Evolutionary conservation across 208 protist genomes (phyloP), one percentile per base, ranked within the genome.

Genomic region (Wallacemonas sp.): DNA sequence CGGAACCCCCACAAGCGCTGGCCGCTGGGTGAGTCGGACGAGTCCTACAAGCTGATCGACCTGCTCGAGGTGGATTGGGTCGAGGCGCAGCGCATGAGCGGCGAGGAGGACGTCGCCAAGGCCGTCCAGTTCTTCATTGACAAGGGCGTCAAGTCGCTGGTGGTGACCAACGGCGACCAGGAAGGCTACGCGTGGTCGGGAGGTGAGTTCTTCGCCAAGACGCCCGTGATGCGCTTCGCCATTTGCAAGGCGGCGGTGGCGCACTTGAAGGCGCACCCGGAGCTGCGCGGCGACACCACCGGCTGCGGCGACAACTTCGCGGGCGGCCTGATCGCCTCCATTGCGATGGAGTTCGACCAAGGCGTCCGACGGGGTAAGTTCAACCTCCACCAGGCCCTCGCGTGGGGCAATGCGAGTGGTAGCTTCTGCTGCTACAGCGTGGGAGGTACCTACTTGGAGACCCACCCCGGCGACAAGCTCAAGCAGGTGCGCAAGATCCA

Each of bases 1-100:
- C 33, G 22, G 11, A 52, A 68, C 54, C 71, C 63, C 14, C 28
- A 59, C 5, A 61, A 57, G 44, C 72, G 67, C 14, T 74, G 70
- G 61, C 63, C 70, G 1, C 69, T 76, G 46, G 66, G 70, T 10
- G 64, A 59, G 52, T 72, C 45, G 44, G 64, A 81, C n/a, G 76
- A 81, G 16, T 72, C 70, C 16, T 76, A 71, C 62, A 76, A 57
- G 62, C 70, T 44, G 62, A 81, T 81, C 44, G 70, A 76, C 49
- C 66, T 76, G 25, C 61, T 81, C 14, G 67, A 72, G 55, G 57
- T 81, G 20, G 70, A 76, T 62, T 74, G 61, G 63, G 70, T 70
- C 0, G 76, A 77, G 59, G 70, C 67, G 11, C 65, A 74, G 20
- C 50, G 49, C 48, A 74, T 81, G 23, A 31, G 33, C 22, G 66